Conservation (phyloP, 805 yeast species). For the Lachancea kluyveri region DNA sequence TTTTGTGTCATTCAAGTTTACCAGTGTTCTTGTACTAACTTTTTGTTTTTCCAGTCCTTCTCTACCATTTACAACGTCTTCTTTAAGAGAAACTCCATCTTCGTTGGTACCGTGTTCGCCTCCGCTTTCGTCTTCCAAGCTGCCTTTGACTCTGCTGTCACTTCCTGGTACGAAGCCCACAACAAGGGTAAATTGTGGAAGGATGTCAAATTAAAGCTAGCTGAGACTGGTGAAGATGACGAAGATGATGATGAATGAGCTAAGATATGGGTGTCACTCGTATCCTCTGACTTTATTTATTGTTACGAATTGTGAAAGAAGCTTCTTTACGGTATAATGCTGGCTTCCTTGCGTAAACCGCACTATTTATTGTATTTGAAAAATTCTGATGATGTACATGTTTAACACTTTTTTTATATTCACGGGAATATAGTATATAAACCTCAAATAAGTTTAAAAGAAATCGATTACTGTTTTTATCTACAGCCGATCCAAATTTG, state of each 20-base stretch:
- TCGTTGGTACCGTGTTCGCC: slow-evolving; percentile 75
- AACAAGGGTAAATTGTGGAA: slow-evolving; percentile 85
- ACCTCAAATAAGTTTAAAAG: background rate
- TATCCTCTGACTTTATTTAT: no score
- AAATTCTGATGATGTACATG: no score
- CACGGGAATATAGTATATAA: background rate
- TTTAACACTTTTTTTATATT: no score
- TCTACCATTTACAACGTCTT: slow-evolving; percentile 55
- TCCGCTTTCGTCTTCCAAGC: slow-evolving; percentile 85
- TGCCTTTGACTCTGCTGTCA: slow-evolving; percentile 60
- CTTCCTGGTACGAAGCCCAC: slow-evolving; percentile 67
- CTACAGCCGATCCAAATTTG: no score
- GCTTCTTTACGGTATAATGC: no score
- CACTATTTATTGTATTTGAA: no score
- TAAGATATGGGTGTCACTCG: no score
- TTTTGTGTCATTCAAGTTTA: no score
- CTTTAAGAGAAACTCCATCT: slow-evolving; percentile 87
- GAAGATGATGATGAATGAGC: slow-evolving; percentile 42
- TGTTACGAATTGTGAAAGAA: no score
- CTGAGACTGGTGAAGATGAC: slow-evolving; percentile 51
- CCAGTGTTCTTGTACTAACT: background rate
- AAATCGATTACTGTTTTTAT: no score
- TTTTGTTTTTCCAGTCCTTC: slow-evolving; percentile 25
- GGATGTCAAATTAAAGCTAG: slow-evolving; percentile 57
- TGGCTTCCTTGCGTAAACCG: no score